Base-by-base conservation (phyloP, 495 filamentous ascomycete species). In the Thozetella sp. region DNA sequence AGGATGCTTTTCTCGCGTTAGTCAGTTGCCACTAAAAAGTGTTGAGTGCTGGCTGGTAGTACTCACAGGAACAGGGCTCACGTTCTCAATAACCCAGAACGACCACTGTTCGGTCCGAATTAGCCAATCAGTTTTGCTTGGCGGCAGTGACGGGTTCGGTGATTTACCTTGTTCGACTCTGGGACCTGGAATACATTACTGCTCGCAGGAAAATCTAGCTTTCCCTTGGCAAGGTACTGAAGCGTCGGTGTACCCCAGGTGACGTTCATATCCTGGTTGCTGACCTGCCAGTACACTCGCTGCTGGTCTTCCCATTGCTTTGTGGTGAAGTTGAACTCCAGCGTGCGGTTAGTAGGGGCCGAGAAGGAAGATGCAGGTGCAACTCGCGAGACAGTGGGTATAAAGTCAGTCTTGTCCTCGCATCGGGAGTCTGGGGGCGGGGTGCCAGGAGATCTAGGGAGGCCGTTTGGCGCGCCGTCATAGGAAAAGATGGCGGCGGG, bases 71-170 rank as follows among this genome's bases (percentile, higher is more conserved):
- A 64, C 34, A 15, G 51, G 48, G 55, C 58, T 45, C 11, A 50
- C 46, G 24, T 60, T 69, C 59, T 75, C 63, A 43, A 83, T 71
- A 3, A 81, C 63, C 64, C 77, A 72, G 66, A 77, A 81, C 22
- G 69, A 67, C 78, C 76, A 81, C 57, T 69, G 62, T 17, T 22
- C 10, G n/a, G 23, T 13, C 19, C 6, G 20, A 51, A 55, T 66
- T 25, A 67, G 58, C 51, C 54, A 54, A 59, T 63, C 43, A 54
- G 55, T 12, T 60, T 22, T 34, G 25, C 22, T 24, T 23, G 22
- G 22, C 23, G 20, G 23, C 13, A 2, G 56, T 70, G 58, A 34
- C 77, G 69, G 22, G 73, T 56, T 17, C 78, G 60, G 63, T 77
- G 81, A 20, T 71, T 62, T 71, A 78, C 82, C 23, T 72, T 64